Conservation (phyloP, 208 protist genomes). For the Plasmodiophora brassicae region DNA sequence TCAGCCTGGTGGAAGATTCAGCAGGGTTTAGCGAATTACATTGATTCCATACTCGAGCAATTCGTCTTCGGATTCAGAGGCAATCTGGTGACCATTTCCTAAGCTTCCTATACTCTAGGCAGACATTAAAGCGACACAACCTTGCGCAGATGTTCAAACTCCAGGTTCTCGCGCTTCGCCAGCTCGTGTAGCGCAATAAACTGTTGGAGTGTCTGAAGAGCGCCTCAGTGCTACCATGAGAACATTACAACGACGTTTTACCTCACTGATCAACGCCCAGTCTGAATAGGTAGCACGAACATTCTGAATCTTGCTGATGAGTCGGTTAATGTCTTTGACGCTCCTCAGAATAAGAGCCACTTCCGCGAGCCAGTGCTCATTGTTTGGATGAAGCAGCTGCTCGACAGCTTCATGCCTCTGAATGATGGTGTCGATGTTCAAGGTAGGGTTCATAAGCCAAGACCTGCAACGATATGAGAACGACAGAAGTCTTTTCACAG, state of each 20-base stretch:
- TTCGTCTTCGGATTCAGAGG: not conserved
- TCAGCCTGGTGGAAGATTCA: not conserved
- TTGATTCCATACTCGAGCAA: not conserved
- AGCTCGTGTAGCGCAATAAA: not conserved
- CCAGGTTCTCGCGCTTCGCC: not conserved
- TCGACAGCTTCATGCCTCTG: not conserved
- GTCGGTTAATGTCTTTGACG: not conserved
- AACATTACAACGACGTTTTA: not conserved
- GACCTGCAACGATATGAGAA: not conserved
- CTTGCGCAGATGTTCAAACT: not conserved
- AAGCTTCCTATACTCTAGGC: no score
- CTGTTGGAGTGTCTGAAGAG: not conserved
- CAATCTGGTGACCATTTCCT: slow-evolving; percentile 8
- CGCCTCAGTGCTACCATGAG: not conserved
- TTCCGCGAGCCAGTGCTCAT: slow-evolving; percentile 13
- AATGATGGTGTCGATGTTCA: not conserved
- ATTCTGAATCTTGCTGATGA: not conserved
- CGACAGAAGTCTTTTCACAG: not conserved
- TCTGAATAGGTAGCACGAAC: not conserved
- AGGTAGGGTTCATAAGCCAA: not conserved
- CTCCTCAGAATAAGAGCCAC: not conserved
- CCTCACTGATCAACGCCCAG: not conserved
- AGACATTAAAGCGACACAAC: not conserved
- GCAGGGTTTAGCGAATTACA: not conserved
- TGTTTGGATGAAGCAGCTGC: not conserved